Evolutionary conservation across 2,329 filamentous ascomycete genomes (phyloP), one percentile per base, ranked within the genome.

Genomic region (Paracorniculantispora psalliotae): DNA sequence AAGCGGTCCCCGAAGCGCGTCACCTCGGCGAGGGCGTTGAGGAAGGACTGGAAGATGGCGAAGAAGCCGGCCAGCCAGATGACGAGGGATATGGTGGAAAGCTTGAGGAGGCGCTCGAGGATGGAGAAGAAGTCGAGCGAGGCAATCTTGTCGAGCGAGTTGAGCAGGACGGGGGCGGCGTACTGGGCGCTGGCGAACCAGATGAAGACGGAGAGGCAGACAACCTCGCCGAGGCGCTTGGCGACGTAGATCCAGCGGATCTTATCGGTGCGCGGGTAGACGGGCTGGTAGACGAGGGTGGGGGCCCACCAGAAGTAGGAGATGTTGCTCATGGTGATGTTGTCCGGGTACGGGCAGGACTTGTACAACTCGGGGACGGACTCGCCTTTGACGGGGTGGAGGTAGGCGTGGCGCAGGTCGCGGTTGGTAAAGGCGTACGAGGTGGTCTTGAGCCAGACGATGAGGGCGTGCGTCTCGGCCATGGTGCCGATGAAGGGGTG

Each of bases 41-140:
- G 78, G 62, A 90, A 87, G 1, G 90, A 93, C 70, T 99, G 94
- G 77, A 99, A 99, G 15, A 97, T 76, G 2, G 93, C 94, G 68
- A 97, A 97, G 80, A 99, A 99, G 6, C 94, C 93, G 1, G 92
- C 92, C 0, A 99, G 87, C 94, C 94, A 99, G 71, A 97, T 96
- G 63, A 97, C 88, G 30, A 97, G 82, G 19, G 90, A 96, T 62
- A 99, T 96, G 19, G 94, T 97, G 9, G 90, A 96, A 23, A 99
- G 82, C 74, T 99, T 99, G 80, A 99, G 87, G 25, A 97, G 79
- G 17, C 94, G 86, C 75, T 99, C 94, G 30, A 92, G 72, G 54
- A 97, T 96, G 41, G 90, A 89, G 13, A 88, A 78, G 47, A 96
- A 72, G 67, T 97, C 88, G 21, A 97, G 80, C 4, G 85, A 85